Percentiles rank a stretch among this genome's conserved stretches.
These are phyloP conservation scores for Aspergillus tubingensis DNA, from an alignment of 2,329 filamentous ascomycete genomes.

Conservation along the genomic window DNA sequence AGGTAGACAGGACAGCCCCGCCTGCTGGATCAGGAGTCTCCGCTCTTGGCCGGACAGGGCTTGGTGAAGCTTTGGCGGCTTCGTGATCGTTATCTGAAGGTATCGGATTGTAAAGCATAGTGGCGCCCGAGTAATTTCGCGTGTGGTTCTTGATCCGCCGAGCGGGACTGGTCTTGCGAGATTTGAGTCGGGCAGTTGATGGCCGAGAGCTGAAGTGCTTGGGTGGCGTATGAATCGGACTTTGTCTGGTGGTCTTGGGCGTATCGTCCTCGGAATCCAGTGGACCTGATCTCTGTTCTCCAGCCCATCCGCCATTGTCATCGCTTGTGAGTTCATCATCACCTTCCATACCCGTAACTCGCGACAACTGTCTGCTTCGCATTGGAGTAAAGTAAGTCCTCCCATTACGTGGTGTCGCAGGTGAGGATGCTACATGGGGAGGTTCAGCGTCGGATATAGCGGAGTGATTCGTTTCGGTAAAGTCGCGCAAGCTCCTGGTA, in stretches of 20 bases:
- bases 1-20: constrained; percentile 42
- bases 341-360: constrained; percentile 78
- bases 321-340: constrained; percentile 88
- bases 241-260: constrained; percentile 12
- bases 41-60: constrained; percentile 24
- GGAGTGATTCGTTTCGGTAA: constrained; percentile 56
- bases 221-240: constrained; percentile 30
- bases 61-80: constrained; percentile 32
- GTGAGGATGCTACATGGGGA: constrained; percentile 34
- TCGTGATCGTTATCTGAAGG: constrained; percentile 44
- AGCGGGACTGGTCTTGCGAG: constrained; percentile 37
- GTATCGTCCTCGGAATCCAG: constrained; percentile 21
- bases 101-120: constrained; percentile 78
- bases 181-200: constrained; percentile 46
- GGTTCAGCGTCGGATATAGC: constrained; percentile 59
- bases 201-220: constrained; percentile 42
- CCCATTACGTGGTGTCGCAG: constrained; percentile 39
- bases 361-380: constrained; percentile 49
- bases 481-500: constrained; percentile 42
- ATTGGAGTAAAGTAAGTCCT: constrained; percentile 29
- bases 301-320: constrained; percentile 61
- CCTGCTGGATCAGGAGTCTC: constrained; percentile 36
- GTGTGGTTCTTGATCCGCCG: constrained; percentile 56
- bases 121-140: constrained; percentile 77
- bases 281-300: constrained; percentile 26